Conservation (phyloP, 2,329 filamentous ascomycete species). For the Whalleya microplaca region DNA sequence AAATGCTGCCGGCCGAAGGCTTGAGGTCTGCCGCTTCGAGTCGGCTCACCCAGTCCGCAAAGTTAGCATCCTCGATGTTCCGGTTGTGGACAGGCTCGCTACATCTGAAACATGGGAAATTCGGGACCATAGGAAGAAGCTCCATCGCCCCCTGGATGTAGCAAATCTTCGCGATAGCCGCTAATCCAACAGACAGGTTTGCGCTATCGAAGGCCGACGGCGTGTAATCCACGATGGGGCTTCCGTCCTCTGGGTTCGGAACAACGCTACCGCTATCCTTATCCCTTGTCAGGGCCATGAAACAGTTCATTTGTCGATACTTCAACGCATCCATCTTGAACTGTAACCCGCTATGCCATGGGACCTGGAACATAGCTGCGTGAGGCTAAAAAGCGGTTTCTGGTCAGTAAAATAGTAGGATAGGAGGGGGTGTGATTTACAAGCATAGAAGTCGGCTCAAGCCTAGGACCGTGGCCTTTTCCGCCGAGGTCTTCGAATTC, state of each 20-base stretch:
- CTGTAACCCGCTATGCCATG: constrained; percentile 68
- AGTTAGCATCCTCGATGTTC: constrained; percentile 56
- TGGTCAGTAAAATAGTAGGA: too few species aligned
- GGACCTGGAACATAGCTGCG: constrained; percentile 60
- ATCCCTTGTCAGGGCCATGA: constrained; percentile 75
- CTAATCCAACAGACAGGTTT: constrained; percentile 70
- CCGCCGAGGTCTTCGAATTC: constrained; percentile 80
- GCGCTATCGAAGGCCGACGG: constrained; percentile 70
- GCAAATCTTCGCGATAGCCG: constrained; percentile 73
- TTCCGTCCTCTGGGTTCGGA: constrained; percentile 67
- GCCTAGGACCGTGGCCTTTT: constrained; percentile 76
- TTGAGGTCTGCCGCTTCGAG: constrained; percentile 49
- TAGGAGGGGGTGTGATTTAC: too few species aligned
- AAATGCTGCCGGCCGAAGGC: constrained; percentile 55
- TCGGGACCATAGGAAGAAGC: constrained; percentile 67
- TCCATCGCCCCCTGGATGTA: constrained; percentile 77
- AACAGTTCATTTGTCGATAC: constrained; percentile 68
- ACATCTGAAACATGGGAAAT: constrained; percentile 62
- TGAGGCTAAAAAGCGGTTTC: constrained; percentile 59
- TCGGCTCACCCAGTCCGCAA: constrained; percentile 61
- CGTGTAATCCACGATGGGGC: constrained; percentile 68
- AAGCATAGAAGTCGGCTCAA: constrained; percentile 75
- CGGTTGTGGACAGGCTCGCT: constrained; percentile 2
- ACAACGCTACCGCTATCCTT: constrained; percentile 74
- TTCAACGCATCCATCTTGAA: constrained; percentile 72